Conservation (phyloP, 345 rosid species). For the Arabidopsis suecica region DNA sequence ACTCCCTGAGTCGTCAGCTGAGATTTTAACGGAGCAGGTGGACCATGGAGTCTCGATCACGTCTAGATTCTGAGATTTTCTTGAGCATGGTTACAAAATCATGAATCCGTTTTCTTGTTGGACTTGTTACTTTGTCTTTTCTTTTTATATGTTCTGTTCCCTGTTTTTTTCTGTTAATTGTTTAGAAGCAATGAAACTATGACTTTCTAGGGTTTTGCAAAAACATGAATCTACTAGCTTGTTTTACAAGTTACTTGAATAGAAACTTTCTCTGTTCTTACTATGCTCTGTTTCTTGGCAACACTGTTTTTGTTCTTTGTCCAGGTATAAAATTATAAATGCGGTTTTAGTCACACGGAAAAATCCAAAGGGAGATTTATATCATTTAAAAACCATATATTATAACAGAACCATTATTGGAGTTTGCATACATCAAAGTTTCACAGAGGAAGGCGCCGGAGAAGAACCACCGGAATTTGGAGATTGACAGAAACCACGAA, state of each 20-base stretch:
- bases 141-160: not conserved
- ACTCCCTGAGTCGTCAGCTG: not conserved
- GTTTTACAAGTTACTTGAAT: not conserved
- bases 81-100: not conserved
- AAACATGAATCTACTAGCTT: not conserved
- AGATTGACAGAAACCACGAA: conserved; percentile 59
- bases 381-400: not conserved
- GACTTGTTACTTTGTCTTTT: not conserved
- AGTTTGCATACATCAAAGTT: conserved; percentile 27
- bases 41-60: not conserved
- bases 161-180: not conserved
- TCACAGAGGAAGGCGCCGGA: conserved; percentile 29
- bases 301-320: conserved; percentile 2
- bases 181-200: not conserved
- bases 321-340: not conserved
- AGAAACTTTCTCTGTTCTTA: not conserved
- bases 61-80: not conserved
- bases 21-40: not conserved
- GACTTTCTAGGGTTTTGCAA: not conserved
- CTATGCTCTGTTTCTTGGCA: conserved; percentile 9
- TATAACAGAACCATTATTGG: conserved; percentile 7
- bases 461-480: conserved; percentile 42
- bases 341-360: not conserved
- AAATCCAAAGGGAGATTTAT: not conserved
- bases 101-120: not conserved